phyloP scores from a whole-genome alignment of 805 yeast genomes.

The Myxozyma geophila region DNA sequence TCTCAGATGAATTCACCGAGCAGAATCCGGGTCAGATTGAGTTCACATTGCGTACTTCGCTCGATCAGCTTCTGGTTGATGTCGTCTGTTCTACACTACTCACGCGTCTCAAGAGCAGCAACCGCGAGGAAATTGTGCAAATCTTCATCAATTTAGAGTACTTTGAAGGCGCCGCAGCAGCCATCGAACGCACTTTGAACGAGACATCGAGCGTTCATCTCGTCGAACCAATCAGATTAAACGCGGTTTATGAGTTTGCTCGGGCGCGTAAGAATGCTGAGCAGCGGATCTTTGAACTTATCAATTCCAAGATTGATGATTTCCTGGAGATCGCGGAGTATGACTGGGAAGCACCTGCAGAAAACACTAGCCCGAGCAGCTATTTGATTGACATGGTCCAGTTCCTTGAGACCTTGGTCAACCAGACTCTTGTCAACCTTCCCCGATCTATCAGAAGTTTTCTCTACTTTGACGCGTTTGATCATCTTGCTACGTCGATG shows the following conservation, averaged over 20 bases:
- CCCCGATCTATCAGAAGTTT: conserved; percentile 78
- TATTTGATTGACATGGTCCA: conserved; percentile 83
- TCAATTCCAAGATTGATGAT: conserved; percentile 78
- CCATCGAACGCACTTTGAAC: conserved; percentile 55
- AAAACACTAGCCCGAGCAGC: conserved; percentile 66
- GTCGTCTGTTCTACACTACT: conserved; percentile 69
- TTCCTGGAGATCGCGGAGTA: conserved; percentile 83
- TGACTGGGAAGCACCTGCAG: conserved; percentile 64
- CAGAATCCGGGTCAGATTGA: conserved; percentile 65
- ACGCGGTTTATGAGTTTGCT: conserved; percentile 28
- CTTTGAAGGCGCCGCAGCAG: conserved; percentile 74
- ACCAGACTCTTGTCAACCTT: conserved; percentile 78
- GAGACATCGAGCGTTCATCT: conserved; percentile 40
- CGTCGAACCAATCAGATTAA: conserved; percentile 24
- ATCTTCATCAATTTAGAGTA: conserved; percentile 86
- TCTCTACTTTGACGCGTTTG: conserved; percentile 85
- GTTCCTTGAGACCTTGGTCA: conserved; percentile 81
- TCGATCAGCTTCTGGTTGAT: conserved; percentile 71
- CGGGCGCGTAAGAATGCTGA: conserved; percentile 72
- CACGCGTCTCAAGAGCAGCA: conserved; percentile 65
- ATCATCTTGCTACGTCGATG: conserved; percentile 75
- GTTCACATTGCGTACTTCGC: conserved; percentile 58
- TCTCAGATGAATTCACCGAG: conserved; percentile 67
- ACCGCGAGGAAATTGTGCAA: conserved; percentile 90
- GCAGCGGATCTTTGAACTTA: conserved; percentile 75